Percentiles rank a stretch among this genome's conserved stretches.
These are phyloP conservation scores for Euclidium syriacum DNA, from an alignment of 345 rosid species.

Conservation along the genomic window DNA sequence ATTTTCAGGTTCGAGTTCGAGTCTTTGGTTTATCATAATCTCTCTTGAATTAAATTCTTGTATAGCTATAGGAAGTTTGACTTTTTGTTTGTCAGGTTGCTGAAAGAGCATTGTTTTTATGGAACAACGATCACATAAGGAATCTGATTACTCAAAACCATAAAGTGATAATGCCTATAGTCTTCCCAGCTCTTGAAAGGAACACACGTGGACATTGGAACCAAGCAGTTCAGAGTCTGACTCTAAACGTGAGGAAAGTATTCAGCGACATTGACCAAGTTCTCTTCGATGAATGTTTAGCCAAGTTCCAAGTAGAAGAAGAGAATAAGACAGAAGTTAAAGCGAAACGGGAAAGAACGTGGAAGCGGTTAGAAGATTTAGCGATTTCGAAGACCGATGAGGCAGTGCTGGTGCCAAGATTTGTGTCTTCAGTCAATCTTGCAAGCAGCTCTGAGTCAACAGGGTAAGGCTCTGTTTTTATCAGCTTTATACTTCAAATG, in stretches of 20 bases:
- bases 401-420: constrained; percentile 51
- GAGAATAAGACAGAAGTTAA: constrained; percentile 40
- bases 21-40: background rate
- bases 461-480: constrained; percentile 6
- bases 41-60: background rate
- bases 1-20: constrained; percentile 70
- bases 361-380: constrained; percentile 65
- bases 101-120: constrained; percentile 60
- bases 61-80: background rate
- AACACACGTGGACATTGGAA: constrained; percentile 59
- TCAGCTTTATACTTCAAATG: constrained; percentile 9
- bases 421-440: constrained; percentile 46
- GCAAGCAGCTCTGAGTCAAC: constrained; percentile 24
- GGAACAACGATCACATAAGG: constrained; percentile 64
- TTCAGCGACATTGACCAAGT: constrained; percentile 51
- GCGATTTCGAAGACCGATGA: constrained; percentile 50
- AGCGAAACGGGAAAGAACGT: constrained; percentile 49
- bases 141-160: constrained; percentile 44
- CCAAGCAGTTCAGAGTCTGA: constrained; percentile 60
- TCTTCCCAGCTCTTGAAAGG: constrained; percentile 58
- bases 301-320: constrained; percentile 55
- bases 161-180: constrained; percentile 52
- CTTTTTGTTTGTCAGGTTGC: constrained; percentile 40
- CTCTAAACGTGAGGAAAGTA: constrained; percentile 53
- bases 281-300: constrained; percentile 66